Evolutionary conservation across 306 rosid species (phyloP), one percentile per base, ranked within the genome.

Genomic region (Cucurbita pepo): DNA sequence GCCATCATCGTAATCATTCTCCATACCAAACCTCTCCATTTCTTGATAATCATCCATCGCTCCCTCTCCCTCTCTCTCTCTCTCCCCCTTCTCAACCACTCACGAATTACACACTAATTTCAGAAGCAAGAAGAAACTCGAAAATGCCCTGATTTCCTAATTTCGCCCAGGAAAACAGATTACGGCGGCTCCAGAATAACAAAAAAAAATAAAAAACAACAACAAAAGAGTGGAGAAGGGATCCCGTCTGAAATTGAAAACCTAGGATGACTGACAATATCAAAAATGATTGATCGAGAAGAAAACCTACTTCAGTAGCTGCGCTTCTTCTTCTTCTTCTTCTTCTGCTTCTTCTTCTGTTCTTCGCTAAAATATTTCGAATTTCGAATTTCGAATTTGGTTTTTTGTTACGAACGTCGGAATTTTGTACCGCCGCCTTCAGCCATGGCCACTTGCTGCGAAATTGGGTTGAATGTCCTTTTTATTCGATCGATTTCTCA

Each of bases 21-120:
- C 96, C 88, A 72, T 77, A 48, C 91, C 95, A 51, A 93, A 93
- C 51, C 75, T 82, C 82, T 90, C 96, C 96, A 86, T 88, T 75
- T 93, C 98, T 73, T 88, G 93, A 63, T 88, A 81, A 62, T 88
- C 96, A 3, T 92, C 97, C 97, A 92, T 92, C 48, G 76, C 60
- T 56, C 22, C 4, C 57, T 53, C 37, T 18, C 60, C 90, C 48
- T 78, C 60, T 61, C 22, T 8, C 57, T 53, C 37, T 18, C 60
- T 71, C n/a, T 5, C 54, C 8, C 10, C 56, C 36, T 34, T 50
- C 22, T 40, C 76, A 25, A 22, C 14, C 5, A 50, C 44, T 14
- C 73, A 13, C 40, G 47, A 65, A 69, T 18, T 56, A 37, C 2
- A 72, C 25, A n/a, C 36, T 3, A 40, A 71, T n/a, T 54, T 15